A percentile compares a stretch with the other conserved stretches of the same genome.
phyloP scores from a whole-genome alignment of 1,139 yeast genomes.

The Chernovozyma aurita region DNA sequence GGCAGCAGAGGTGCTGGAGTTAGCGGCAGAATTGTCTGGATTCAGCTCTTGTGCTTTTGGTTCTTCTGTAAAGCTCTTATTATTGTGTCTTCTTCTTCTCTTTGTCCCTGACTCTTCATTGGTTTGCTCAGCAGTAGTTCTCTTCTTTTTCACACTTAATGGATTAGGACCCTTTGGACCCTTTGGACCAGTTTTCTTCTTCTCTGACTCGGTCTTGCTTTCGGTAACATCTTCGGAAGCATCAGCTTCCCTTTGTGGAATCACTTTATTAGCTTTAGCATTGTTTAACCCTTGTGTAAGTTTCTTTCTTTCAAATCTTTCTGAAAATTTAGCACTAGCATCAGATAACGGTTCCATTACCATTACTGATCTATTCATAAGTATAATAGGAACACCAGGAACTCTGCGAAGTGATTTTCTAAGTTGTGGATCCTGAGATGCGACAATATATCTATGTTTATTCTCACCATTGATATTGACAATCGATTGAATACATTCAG shows the following conservation, averaged over 20 bases:
- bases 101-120: slow-evolving; percentile 19
- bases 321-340: slow-evolving; percentile 57
- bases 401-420: slow-evolving; percentile 64
- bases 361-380: slow-evolving; percentile 88
- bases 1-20: no score
- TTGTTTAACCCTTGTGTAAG: slow-evolving; percentile 75
- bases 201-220: not conserved
- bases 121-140: slow-evolving; percentile 15
- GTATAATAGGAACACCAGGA: slow-evolving; percentile 88
- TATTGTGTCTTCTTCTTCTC: slow-evolving; percentile 37
- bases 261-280: slow-evolving; percentile 21
- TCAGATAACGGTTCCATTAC: slow-evolving; percentile 90
- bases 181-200: slow-evolving; percentile 29
- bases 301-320: slow-evolving; percentile 57
- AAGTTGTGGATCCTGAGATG: slow-evolving; percentile 70
- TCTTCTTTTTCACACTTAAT: slow-evolving; percentile 71
- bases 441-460: slow-evolving; percentile 86
- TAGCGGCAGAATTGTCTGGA: no score
- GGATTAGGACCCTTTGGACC: slow-evolving; percentile 84
- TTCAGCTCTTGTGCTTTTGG: no score
- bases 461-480: slow-evolving; percentile 70
- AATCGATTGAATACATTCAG: slow-evolving; percentile 71
- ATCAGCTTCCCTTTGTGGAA: slow-evolving; percentile 16
- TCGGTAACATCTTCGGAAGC: not conserved
- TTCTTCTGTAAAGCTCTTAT: no score